A percentile compares a stretch with the other conserved stretches of the same genome.
phyloP scores from a whole-genome alignment of 768 basidiomycete genomes.

The Sporobolomyces roseus region DNA sequence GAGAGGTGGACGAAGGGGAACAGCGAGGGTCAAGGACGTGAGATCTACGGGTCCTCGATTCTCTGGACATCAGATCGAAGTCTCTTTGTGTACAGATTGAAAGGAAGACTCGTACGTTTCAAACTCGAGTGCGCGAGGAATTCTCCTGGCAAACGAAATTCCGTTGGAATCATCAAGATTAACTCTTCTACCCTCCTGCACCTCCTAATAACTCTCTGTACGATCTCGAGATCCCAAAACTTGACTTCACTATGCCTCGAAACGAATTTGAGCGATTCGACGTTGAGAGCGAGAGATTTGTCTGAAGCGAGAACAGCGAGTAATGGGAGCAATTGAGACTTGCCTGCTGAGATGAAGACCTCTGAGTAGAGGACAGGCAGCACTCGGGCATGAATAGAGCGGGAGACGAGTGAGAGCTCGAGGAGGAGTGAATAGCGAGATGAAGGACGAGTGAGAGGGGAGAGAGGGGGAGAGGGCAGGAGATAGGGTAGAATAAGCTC shows the following conservation, averaged over 20 bases:
- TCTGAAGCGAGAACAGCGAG: background rate
- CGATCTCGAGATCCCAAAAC: background rate
- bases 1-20: background rate
- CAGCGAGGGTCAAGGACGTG: background rate
- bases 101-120: background rate
- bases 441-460: background rate
- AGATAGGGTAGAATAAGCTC: background rate
- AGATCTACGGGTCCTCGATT: background rate
- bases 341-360: background rate
- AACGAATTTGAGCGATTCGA: background rate
- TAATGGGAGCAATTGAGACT: background rate
- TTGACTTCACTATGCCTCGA: background rate
- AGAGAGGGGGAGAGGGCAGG: background rate
- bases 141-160: background rate
- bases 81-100: background rate
- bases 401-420: background rate
- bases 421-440: background rate
- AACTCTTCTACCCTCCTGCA: background rate
- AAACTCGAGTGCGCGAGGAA: background rate
- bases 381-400: background rate
- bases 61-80: background rate
- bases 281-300: background rate
- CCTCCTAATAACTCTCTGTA: background rate
- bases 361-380: conserved; percentile 3
- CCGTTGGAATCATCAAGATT: background rate